phyloP scores from a whole-genome alignment of 805 yeast species.

The Wickerhamiella azyma region DNA sequence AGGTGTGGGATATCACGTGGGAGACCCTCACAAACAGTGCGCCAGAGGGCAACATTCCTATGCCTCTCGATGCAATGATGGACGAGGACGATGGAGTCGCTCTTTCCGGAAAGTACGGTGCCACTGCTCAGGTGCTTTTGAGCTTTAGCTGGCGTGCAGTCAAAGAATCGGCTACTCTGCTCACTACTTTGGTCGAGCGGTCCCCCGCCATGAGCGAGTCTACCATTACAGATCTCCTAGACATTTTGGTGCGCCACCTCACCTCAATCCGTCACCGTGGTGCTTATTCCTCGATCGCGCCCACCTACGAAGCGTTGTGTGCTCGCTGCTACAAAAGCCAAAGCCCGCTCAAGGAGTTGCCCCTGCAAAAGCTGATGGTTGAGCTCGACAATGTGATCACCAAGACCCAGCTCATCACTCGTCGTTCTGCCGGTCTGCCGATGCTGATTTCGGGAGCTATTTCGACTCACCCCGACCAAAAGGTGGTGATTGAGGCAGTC shows the following conservation, averaged over 20 bases:
- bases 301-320: conserved; percentile 61
- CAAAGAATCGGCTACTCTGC: conserved; percentile 53
- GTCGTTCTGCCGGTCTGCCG: conserved; percentile 91
- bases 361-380: conserved; percentile 46
- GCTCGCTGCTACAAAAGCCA: conserved; percentile 31
- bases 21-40: conserved; percentile 51
- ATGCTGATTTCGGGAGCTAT: conserved; percentile 61
- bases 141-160: conserved; percentile 75
- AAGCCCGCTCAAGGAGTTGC: conserved; percentile 17
- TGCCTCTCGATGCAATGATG: conserved; percentile 17
- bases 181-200: conserved; percentile 20
- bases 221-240: conserved; percentile 35
- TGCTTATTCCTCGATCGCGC: conserved; percentile 79
- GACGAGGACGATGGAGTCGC: conserved; percentile 29
- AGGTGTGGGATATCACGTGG: conserved; percentile 34
- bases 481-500: conserved; percentile 35
- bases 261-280: conserved; percentile 76
- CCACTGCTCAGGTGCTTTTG: conserved; percentile 31
- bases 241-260: conserved; percentile 49
- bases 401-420: conserved; percentile 57
- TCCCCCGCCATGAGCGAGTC: conserved; percentile 25
- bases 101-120: conserved; percentile 23
- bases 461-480: conserved; percentile 32
- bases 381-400: conserved; percentile 40
- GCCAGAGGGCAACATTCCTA: conserved; percentile 42